phyloP scores from a whole-genome alignment of 371 early-diverging fungal species.

The Choanephora cucurbitarum region DNA sequence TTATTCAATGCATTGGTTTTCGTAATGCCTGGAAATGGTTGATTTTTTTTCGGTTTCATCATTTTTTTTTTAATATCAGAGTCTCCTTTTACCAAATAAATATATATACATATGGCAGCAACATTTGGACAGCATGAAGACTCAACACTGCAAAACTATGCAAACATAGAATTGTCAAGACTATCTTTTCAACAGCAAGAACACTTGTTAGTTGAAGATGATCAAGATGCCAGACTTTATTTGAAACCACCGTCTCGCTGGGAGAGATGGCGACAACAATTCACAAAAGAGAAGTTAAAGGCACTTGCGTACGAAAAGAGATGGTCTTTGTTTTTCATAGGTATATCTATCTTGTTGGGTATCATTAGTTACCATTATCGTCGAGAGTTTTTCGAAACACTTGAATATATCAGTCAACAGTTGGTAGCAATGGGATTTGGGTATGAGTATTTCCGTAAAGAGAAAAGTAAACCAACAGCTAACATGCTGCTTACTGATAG shows the following conservation, averaged over 20 bases:
- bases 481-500: conserved; percentile 21
- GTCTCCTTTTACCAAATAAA: too few relatives aligned
- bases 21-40: too few relatives aligned
- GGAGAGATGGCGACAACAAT: not conserved
- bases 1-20: too few relatives aligned
- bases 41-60: too few relatives aligned
- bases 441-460: conserved; percentile 23
- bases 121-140: too few relatives aligned
- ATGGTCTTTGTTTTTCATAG: conserved; percentile 6
- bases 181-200: not conserved
- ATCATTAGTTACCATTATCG: conserved; percentile 32
- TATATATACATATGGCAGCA: too few relatives aligned
- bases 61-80: too few relatives aligned
- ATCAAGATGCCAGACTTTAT: not conserved
- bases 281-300: conserved; percentile 10
- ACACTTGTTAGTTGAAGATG: not conserved
- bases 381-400: conserved; percentile 30
- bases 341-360: conserved; percentile 9
- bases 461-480: not conserved
- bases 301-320: conserved; percentile 11
- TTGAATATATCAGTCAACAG: conserved; percentile 37
- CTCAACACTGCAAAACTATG: too few relatives aligned
- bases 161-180: too few relatives aligned
- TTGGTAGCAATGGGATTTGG: conserved; percentile 37
- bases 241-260: conserved; percentile 10